Percentiles rank a stretch among this genome's conserved stretches.
Conservation (phyloP, 257 asterid genomes). For the Solanum chiquidenum region DNA sequence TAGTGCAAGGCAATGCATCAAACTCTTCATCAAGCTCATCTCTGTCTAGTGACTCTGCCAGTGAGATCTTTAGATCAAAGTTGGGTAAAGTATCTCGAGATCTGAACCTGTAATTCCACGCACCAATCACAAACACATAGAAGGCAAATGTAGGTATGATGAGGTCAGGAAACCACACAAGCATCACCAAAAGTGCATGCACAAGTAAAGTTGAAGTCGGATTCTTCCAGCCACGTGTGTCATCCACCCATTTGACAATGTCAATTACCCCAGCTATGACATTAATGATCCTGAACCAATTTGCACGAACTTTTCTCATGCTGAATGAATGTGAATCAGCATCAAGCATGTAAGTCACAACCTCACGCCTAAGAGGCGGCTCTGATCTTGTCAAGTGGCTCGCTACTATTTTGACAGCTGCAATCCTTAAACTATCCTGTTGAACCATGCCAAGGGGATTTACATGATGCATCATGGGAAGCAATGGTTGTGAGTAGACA, state of each 20-base stretch:
- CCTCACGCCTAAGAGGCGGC: constrained; percentile 74
- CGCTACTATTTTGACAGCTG: constrained; percentile 50
- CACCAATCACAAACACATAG: constrained; percentile 64
- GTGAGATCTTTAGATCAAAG: constrained; percentile 55
- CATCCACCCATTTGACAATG: constrained; percentile 62
- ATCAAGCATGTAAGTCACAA: constrained; percentile 70
- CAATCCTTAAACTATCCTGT: constrained; percentile 43
- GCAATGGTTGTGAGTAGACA: constrained; percentile 54
- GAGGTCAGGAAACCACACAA: constrained; percentile 76
- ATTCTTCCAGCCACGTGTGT: constrained; percentile 82
- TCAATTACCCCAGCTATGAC: constrained; percentile 60
- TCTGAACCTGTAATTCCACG: constrained; percentile 73
- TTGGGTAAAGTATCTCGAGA: constrained; percentile 44
- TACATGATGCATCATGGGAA: constrained; percentile 77
- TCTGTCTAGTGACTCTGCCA: constrained; percentile 46
- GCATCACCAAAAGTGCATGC: constrained; percentile 52
- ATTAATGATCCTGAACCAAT: constrained; percentile 69
- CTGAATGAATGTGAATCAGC: constrained; percentile 62
- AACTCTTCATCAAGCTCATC: constrained; percentile 86
- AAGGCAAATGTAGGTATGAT: constrained; percentile 64
- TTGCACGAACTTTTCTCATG: constrained; percentile 70
- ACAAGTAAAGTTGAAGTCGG: constrained; percentile 68
- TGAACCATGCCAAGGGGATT: constrained; percentile 68
- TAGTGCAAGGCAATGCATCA: constrained; percentile 48
- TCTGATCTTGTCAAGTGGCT: constrained; percentile 58